Evolutionary conservation across 352 stramenopile genomes (phyloP).

Genomic region (Phytophthora fragariaefolia): DNA sequence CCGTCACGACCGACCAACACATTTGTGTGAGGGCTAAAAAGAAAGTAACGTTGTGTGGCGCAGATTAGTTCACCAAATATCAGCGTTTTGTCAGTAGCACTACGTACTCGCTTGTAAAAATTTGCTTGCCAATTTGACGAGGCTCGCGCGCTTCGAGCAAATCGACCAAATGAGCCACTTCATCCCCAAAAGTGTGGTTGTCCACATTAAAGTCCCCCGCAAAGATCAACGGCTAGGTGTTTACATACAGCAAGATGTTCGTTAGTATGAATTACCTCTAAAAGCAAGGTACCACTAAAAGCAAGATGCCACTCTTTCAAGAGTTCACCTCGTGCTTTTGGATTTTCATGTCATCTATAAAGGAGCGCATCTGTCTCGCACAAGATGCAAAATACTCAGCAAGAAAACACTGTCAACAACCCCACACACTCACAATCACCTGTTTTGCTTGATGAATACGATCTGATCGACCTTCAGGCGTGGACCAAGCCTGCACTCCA

Average conservation of each 20-base stretch:
- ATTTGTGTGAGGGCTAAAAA: conserved; percentile 70
- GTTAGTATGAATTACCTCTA: no score
- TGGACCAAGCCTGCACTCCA: conserved; percentile 74
- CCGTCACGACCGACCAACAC: conserved; percentile 82
- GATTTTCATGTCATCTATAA: conserved; percentile 69
- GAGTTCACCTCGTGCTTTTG: conserved; percentile 65
- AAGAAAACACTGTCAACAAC: no score
- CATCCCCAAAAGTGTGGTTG: conserved; percentile 73
- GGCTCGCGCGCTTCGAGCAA: conserved; percentile 61
- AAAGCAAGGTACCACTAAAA: no score
- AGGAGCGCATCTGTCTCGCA: conserved; percentile 56
- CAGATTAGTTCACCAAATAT: no score
- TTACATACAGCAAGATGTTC: no score
- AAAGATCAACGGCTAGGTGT: conserved; percentile 70
- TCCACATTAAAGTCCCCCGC: conserved; percentile 88
- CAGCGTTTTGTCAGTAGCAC: no score
- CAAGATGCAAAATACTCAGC: neutral
- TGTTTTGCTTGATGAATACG: conserved; percentile 75
- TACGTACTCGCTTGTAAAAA: conserved; percentile 84
- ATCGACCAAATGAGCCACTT: conserved; percentile 70
- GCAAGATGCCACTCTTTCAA: neutral
- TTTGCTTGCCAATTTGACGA: conserved; percentile 55
- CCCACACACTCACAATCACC: conserved; percentile 26
- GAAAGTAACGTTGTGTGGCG: no score
- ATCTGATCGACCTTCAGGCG: conserved; percentile 59